Percentiles rank a stretch among this genome's conserved stretches.
Evolutionary conservation across 805 yeast genomes (phyloP).

Genomic region (Suhomyces kilbournensis): DNA sequence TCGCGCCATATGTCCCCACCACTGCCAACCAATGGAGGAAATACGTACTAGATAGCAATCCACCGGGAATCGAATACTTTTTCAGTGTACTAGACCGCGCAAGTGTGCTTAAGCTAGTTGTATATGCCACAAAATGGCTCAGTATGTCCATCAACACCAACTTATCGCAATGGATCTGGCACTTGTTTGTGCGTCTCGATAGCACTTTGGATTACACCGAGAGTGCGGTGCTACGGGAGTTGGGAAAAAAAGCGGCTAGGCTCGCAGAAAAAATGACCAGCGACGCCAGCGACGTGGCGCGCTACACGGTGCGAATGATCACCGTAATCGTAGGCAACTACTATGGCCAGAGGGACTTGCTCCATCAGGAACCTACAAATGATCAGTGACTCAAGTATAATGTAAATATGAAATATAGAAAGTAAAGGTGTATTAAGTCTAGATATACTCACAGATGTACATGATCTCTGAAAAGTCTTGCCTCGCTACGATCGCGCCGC

Average conservation of each 20-base stretch:
- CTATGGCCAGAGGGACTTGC: conserved; percentile 34
- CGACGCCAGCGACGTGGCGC: conserved; percentile 10
- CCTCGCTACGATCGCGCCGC: not conserved
- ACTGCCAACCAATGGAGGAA: conserved; percentile 32
- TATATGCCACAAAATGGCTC: conserved; percentile 38
- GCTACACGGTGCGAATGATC: conserved; percentile 29
- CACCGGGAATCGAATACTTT: conserved; percentile 26
- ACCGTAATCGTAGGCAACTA: conserved; percentile 29
- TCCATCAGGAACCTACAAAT: not conserved
- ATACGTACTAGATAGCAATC: conserved; percentile 23
- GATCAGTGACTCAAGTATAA: not conserved
- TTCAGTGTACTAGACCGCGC: conserved; percentile 25
- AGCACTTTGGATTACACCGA: conserved; percentile 32
- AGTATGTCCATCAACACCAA: conserved; percentile 24
- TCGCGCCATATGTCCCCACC: conserved; percentile 15
- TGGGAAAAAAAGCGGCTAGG: conserved; percentile 38
- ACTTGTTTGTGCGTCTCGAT: conserved; percentile 34
- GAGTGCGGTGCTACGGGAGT: conserved; percentile 30
- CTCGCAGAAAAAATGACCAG: conserved; percentile 13
- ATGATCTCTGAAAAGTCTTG: not conserved
- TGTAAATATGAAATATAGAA: no score
- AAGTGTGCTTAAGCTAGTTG: conserved; percentile 32
- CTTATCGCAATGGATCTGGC: conserved; percentile 37
- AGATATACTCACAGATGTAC: not conserved
- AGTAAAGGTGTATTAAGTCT: not conserved